Conservation (phyloP, 768 basidiomycete genomes). For the Suillus spraguei region DNA sequence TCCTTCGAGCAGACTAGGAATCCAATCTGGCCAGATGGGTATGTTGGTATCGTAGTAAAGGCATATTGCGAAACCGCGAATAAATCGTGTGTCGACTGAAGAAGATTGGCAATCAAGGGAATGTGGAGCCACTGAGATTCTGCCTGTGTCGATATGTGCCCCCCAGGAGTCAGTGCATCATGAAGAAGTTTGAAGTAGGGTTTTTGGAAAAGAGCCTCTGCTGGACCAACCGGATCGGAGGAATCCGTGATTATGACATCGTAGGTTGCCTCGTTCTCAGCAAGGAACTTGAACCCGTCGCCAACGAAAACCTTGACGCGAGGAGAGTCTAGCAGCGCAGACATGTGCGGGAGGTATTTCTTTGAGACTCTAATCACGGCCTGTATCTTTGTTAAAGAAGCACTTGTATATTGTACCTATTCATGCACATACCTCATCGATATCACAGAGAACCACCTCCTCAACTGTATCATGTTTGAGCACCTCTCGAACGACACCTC, state of each 20-base stretch:
- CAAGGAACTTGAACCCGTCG: constrained; percentile 96
- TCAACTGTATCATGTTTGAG: constrained; percentile 92
- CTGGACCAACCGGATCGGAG: constrained; percentile 96
- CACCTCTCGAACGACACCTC: constrained; percentile 96
- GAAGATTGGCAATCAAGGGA: constrained; percentile 77
- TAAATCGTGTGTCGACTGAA: constrained; percentile 64
- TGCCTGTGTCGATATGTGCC: constrained; percentile 93
- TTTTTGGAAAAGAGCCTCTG: constrained; percentile 91
- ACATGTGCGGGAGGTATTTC: constrained; percentile 93
- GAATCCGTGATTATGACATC: constrained; percentile 99
- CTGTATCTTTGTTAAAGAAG: constrained; percentile 37
- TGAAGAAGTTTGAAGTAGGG: constrained; percentile 96
- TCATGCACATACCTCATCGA: constrained; percentile 74
- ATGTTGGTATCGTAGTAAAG: constrained; percentile 95
- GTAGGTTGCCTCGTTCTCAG: constrained; percentile 83
- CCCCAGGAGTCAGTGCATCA: constrained; percentile 86
- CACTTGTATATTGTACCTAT: background rate
- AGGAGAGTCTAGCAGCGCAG: constrained; percentile 73
- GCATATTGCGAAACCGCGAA: constrained; percentile 90
- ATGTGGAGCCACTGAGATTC: constrained; percentile 97
- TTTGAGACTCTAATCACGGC: constrained; percentile 96
- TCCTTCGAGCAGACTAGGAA: constrained; percentile 90
- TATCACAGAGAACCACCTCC: constrained; percentile 94
- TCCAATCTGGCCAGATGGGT: constrained; percentile 98
- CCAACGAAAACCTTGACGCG: constrained; percentile 87